These are phyloP conservation scores for Achaetomiella virescens DNA, from an alignment of 495 filamentous ascomycete genomes.

Conservation along the genomic window DNA sequence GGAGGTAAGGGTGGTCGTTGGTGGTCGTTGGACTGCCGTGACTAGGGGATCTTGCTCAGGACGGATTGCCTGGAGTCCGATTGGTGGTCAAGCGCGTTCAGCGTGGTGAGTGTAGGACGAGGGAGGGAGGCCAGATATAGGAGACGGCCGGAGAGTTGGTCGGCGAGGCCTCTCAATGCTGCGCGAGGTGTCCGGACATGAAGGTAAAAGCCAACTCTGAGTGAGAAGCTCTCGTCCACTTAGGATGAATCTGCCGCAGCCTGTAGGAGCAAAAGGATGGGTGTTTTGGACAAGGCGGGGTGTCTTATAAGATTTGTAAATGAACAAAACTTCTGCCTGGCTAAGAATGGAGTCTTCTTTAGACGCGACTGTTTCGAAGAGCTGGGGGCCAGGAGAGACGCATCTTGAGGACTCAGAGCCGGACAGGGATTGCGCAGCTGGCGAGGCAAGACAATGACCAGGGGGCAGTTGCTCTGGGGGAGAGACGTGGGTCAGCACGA, in stretches of 20 bases:
- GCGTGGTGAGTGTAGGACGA: constrained; percentile 13
- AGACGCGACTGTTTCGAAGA: constrained; percentile 18
- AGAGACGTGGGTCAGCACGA: constrained; percentile 14
- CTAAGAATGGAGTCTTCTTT: constrained; percentile 29
- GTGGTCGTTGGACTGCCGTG: constrained; percentile 18
- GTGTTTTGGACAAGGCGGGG: constrained; percentile 25
- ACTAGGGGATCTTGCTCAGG: constrained; percentile 19
- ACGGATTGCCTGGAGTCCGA: constrained; percentile 23
- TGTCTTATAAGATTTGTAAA: constrained; percentile 30
- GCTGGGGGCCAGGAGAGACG: constrained; percentile 26
- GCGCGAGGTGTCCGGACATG: constrained; percentile 8
- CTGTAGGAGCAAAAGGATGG: constrained; percentile 20
- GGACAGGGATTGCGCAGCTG: constrained; percentile 19
- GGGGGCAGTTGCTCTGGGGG: constrained; percentile 12
- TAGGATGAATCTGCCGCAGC: constrained; percentile 20
- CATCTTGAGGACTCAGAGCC: constrained; percentile 19
- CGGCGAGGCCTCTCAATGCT: constrained; percentile 13
- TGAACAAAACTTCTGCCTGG: constrained; percentile 29
- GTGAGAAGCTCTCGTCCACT: constrained; percentile 2
- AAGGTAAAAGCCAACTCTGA: constrained; percentile 4
- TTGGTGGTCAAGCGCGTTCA: constrained; percentile 25
- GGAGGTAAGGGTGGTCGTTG: constrained; percentile 10
- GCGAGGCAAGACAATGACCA: constrained; percentile 10
- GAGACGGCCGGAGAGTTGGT: constrained; percentile 9
- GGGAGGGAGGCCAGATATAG: constrained; percentile 28